A percentile compares a stretch with the other conserved stretches of the same genome.
Conservation (phyloP, 257 asterid genomes). For the Primulina huaijiensis region DNA sequence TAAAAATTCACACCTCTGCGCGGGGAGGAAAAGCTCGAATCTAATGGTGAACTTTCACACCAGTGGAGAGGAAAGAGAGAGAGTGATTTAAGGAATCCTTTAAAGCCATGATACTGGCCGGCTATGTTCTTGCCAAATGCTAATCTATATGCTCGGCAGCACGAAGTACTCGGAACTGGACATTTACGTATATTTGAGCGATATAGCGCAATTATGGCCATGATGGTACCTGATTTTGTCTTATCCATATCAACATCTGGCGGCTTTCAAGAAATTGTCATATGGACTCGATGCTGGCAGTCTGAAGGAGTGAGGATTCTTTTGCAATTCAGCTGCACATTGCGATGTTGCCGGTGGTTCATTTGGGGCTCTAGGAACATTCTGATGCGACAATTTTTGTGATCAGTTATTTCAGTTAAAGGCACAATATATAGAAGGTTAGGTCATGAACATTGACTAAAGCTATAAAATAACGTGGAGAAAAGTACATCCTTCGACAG, state of each 20-base stretch:
- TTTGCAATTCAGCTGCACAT: constrained; percentile 53
- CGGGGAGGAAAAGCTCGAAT: constrained; percentile 22
- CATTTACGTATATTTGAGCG: constrained; percentile 1
- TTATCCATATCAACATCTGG: constrained; percentile 52
- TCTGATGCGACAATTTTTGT: constrained; percentile 44
- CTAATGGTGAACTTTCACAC: constrained; percentile 13
- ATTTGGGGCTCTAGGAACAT: constrained; percentile 26
- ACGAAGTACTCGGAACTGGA: background rate
- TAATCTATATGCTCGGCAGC: background rate
- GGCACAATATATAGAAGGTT: background rate
- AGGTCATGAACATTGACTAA: background rate
- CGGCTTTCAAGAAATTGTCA: constrained; percentile 87
- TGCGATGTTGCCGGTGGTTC: constrained; percentile 27
- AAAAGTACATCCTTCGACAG: background rate
- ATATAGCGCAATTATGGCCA: constrained; percentile 7
- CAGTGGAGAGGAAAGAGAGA: constrained; percentile 26
- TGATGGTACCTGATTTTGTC: constrained; percentile 11
- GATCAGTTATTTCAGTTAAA: constrained; percentile 34
- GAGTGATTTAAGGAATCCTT: constrained; percentile 23
- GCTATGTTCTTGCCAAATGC: constrained; percentile 4
- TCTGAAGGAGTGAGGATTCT: constrained; percentile 50
- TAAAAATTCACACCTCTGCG: constrained; percentile 25
- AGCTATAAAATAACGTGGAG: background rate
- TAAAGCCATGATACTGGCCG: constrained; percentile 10
- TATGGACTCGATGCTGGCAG: constrained; percentile 82